phyloP scores from a whole-genome alignment of 2,329 filamentous ascomycete species.

The Talaromyces albobiverticillius region DNA sequence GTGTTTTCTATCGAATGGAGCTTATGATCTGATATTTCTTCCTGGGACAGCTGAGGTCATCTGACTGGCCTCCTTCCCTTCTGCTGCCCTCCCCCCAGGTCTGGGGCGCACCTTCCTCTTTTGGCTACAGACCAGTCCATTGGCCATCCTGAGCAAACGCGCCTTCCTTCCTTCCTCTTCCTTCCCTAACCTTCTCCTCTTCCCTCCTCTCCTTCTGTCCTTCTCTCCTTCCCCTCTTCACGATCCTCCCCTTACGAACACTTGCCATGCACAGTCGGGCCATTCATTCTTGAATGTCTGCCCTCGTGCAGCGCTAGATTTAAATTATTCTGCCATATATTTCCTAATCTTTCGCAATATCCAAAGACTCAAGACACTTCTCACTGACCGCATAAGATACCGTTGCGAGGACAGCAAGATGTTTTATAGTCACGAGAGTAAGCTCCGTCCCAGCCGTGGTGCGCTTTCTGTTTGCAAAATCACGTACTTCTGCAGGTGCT shows the following conservation, averaged over 20 bases:
- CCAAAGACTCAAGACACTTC: background rate
- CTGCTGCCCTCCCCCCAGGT: no score
- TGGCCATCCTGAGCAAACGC: no score
- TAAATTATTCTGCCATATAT: background rate
- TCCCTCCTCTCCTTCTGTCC: background rate
- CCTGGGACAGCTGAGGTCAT: background rate
- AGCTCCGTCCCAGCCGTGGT: conserved; percentile 28
- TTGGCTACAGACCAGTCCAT: background rate
- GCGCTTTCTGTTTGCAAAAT: background rate
- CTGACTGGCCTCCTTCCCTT: conserved; percentile 5
- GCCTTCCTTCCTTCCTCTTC: conserved; percentile 1
- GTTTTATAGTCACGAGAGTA: conserved; percentile 97
- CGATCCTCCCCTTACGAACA: no score
- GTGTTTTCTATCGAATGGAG: conserved; percentile 12
- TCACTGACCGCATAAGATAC: background rate
- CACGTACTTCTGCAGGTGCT: conserved; percentile 1
- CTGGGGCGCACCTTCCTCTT: conserved; percentile 11
- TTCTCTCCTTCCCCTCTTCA: background rate
- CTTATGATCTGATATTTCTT: conserved; percentile 1
- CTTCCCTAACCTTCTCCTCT: conserved; percentile 11
- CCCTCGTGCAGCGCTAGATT: no score
- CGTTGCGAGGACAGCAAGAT: conserved; percentile 46
- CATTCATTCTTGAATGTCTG: background rate
- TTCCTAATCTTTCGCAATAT: background rate
- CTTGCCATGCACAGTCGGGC: background rate